Evolutionary conservation across 1,284 basidiomycete species (phyloP).

Genomic region (Rhodotorula sp.): DNA sequence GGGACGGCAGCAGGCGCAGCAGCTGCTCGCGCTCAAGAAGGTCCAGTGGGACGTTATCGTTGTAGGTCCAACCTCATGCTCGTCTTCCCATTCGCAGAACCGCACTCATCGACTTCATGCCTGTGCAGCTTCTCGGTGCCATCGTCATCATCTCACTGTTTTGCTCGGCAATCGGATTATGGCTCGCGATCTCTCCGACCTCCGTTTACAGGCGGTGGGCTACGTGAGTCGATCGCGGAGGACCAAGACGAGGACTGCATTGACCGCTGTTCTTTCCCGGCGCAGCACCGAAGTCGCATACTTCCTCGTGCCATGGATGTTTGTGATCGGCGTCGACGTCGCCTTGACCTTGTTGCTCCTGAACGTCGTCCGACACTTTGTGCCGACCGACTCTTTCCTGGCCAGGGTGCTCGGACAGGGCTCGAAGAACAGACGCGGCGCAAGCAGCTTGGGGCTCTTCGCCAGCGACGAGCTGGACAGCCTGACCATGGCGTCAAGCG

Average conservation of each 20-base stretch:
- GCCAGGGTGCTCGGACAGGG: no score
- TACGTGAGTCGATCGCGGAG: not conserved
- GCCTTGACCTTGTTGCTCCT: constrained; percentile 14
- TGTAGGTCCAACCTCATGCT: not conserved
- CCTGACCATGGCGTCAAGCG: no score
- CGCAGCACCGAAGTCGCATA: constrained; percentile 17
- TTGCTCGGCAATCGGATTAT: constrained; percentile 11
- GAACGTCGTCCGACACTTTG: constrained; percentile 4
- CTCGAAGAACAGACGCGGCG: no score
- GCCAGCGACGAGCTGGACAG: no score
- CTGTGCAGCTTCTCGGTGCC: constrained; percentile 14
- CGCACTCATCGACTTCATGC: no score
- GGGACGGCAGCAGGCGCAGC: constrained; percentile 21
- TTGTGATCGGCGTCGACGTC: constrained; percentile 15
- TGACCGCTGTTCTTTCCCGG: no score
- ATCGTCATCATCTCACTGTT: constrained; percentile 10
- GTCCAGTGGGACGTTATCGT: constrained; percentile 19
- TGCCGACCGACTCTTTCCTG: no score
- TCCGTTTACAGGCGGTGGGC: constrained; percentile 1
- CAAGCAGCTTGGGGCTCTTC: no score
- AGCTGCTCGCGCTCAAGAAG: constrained; percentile 24
- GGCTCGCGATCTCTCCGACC: constrained; percentile 9
- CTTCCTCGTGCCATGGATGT: constrained; percentile 25
- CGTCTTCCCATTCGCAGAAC: not conserved
- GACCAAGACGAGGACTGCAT: rapidly evolving